Percentiles rank a stretch among this genome's conserved stretches.
Conservation (phyloP, 1,284 basidiomycete genomes). For the Trichosporon asahii region DNA sequence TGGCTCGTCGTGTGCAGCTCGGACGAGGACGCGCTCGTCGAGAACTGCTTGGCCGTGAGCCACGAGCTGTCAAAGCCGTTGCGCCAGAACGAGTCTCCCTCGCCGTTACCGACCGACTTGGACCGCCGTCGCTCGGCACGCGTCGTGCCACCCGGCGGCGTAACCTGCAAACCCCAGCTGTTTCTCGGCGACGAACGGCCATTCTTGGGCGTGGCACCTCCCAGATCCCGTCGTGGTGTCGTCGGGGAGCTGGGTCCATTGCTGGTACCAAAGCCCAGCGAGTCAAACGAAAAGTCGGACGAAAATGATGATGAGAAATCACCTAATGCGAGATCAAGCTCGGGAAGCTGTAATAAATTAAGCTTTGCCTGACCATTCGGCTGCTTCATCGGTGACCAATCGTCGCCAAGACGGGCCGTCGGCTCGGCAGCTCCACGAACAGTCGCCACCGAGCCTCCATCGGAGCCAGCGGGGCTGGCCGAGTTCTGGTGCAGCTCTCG, state of each 20-base stretch:
- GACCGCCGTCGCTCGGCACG: slow-evolving; percentile 20
- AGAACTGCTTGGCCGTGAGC: slow-evolving; percentile 24
- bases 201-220: neutral
- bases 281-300: slow-evolving; percentile 38
- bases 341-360: slow-evolving; percentile 44
- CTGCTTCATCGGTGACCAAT: neutral
- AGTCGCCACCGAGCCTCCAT: slow-evolving; percentile 18
- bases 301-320: slow-evolving; percentile 7
- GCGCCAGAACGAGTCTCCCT: neutral
- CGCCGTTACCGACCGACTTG: slow-evolving; percentile 16
- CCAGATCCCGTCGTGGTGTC: slow-evolving; percentile 26
- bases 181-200: slow-evolving; percentile 9
- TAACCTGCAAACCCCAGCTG: neutral
- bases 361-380: slow-evolving; percentile 14
- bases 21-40: slow-evolving; percentile 29
- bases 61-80: slow-evolving; percentile 20
- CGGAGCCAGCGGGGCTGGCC: slow-evolving; percentile 22
- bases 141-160: slow-evolving; percentile 4
- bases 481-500: slow-evolving; percentile 15
- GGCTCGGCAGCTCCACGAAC: slow-evolving; percentile 14
- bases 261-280: slow-evolving; percentile 21
- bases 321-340: slow-evolving; percentile 47
- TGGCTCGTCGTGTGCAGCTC: slow-evolving; percentile 23
- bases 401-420: neutral
- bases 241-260: slow-evolving; percentile 30